A percentile compares a stretch with the other conserved stretches of the same genome.
Evolutionary conservation across 352 stramenopile species (phyloP).

Genomic region (Globisporangium emineosum): DNA sequence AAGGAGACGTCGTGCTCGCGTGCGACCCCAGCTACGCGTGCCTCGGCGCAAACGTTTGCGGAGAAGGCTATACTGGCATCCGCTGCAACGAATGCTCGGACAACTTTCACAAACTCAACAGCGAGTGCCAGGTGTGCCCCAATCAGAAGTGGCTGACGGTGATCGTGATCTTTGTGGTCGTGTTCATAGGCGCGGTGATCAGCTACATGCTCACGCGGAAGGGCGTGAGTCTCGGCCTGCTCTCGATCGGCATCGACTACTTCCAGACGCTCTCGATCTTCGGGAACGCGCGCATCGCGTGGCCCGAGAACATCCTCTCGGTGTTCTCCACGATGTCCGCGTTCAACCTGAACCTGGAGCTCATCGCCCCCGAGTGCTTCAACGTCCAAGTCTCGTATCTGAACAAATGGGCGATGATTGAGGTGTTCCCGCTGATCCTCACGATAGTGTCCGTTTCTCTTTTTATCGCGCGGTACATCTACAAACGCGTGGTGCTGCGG

Average conservation of each 20-base stretch:
- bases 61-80: constrained; percentile 36
- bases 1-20: constrained; percentile 46
- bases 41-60: constrained; percentile 50
- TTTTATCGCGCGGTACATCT: constrained; percentile 51
- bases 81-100: constrained; percentile 44
- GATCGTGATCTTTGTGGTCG: constrained; percentile 43
- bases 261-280: constrained; percentile 87
- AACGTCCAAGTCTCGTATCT: constrained; percentile 67
- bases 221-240: constrained; percentile 61
- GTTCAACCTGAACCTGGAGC: constrained; percentile 85
- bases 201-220: constrained; percentile 57
- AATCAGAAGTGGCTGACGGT: constrained; percentile 54
- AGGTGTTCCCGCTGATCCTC: constrained; percentile 52
- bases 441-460: constrained; percentile 35
- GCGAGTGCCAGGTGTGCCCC: constrained; percentile 55
- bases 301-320: constrained; percentile 54
- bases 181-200: constrained; percentile 43
- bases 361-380: constrained; percentile 80
- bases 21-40: constrained; percentile 59
- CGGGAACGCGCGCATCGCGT: constrained; percentile 59
- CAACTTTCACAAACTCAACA: constrained; percentile 62
- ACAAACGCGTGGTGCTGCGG: constrained; percentile 53
- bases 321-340: constrained; percentile 67
- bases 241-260: constrained; percentile 86
- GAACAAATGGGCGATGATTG: constrained; percentile 70